Conservation (phyloP, 2,329 filamentous ascomycete genomes). For the Xylaria sp. region DNA sequence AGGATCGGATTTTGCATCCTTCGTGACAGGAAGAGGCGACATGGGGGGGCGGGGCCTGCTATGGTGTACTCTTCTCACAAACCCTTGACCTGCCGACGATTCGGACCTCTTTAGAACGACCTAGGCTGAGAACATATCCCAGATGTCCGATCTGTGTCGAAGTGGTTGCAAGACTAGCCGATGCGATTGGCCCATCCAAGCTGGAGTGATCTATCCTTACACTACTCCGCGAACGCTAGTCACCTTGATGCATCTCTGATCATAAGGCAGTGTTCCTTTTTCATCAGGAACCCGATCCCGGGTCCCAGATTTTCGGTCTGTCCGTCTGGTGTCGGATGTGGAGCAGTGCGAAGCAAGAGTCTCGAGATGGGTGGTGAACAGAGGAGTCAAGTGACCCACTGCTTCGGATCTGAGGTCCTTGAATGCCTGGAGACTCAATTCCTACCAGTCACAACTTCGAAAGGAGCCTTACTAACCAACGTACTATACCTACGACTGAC, state of each 20-base stretch:
- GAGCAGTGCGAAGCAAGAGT: conserved; percentile 16
- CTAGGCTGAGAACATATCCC: neutral
- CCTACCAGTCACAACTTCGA: conserved; percentile 4
- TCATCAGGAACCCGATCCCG: conserved; percentile 33
- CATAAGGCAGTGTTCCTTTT: conserved; percentile 12
- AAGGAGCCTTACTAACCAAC: conserved; percentile 29
- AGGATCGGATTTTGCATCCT: neutral
- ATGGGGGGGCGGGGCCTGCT: neutral
- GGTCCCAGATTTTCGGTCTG: conserved; percentile 44
- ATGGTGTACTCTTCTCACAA: neutral
- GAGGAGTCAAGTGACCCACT: conserved; percentile 34
- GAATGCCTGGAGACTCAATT: conserved; percentile 23
- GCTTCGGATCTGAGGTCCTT: conserved; percentile 45
- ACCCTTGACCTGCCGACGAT: neutral
- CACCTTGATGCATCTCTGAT: conserved; percentile 12
- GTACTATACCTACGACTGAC: conserved; percentile 11
- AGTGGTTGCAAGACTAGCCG: conserved; percentile 7
- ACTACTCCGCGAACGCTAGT: conserved; percentile 11
- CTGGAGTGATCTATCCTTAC: conserved; percentile 16
- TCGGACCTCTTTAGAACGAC: neutral
- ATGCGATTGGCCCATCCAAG: conserved; percentile 27
- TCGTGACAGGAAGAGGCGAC: neutral
- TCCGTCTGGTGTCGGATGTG: conserved; percentile 32
- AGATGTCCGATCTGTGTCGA: conserved; percentile 6
- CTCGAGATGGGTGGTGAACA: conserved; percentile 24